phyloP scores from a whole-genome alignment of 108 stramenopile species.

The Seminavis robusta region DNA sequence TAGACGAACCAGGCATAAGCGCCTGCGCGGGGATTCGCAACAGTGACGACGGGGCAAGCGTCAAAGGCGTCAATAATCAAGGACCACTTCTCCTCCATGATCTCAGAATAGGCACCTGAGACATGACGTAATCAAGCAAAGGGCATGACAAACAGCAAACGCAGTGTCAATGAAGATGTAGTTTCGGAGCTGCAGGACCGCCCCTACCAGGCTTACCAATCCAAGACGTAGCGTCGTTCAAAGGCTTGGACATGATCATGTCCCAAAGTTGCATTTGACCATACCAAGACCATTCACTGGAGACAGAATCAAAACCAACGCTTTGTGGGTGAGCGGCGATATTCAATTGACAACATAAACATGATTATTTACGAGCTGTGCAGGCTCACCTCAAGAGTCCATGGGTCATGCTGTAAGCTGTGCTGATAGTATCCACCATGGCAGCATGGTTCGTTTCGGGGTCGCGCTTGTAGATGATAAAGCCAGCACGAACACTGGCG shows the following conservation, averaged over 20 bases:
- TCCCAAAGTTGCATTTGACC: constrained; percentile 20
- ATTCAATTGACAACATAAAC: too few relatives aligned
- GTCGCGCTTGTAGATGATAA: constrained; percentile 21
- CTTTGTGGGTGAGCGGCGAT: too few relatives aligned
- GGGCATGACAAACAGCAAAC: too few relatives aligned
- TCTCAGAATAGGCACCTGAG: constrained; percentile 22
- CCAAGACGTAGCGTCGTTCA: constrained; percentile 26
- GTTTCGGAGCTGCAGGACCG: too few relatives aligned
- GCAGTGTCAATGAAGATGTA: too few relatives aligned
- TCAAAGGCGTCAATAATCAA: constrained; percentile 12
- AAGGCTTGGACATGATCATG: constrained; percentile 16
- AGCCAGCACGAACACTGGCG: constrained; percentile 23
- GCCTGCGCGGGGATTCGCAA: constrained; percentile 15
- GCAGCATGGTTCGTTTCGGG: not conserved
- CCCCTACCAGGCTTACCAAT: too few relatives aligned
- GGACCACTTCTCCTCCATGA: constrained; percentile 34
- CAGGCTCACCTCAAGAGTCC: constrained; percentile 9
- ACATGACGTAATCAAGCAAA: too few relatives aligned
- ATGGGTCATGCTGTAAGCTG: constrained; percentile 4
- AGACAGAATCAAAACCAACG: too few relatives aligned
- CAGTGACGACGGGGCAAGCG: constrained; percentile 14
- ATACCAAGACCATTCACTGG: constrained; percentile 17
- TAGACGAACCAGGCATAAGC: constrained; percentile 25
- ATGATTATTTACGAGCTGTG: too few relatives aligned
- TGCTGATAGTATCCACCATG: not conserved